These are phyloP conservation scores for Debaryomyces nepalensis DNA, from an alignment of 1,139 yeast genomes.

Conservation along the genomic window DNA sequence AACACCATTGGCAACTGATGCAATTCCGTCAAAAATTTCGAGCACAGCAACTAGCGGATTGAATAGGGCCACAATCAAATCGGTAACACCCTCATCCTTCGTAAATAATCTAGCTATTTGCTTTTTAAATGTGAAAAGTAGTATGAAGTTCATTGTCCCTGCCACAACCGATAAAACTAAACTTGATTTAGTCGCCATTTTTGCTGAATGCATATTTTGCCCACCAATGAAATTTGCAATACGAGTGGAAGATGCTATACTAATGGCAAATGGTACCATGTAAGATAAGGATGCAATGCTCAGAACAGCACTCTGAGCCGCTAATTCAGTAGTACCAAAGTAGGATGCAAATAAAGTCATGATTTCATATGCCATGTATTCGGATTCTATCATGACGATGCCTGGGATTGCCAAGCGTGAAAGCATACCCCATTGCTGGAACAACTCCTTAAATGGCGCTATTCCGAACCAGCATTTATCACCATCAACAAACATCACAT, in stretches of 20 bases:
- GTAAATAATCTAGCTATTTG: conserved; percentile 72
- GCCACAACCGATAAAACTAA: conserved; percentile 59
- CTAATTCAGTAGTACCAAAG: conserved; percentile 81
- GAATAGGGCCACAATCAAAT: conserved; percentile 52
- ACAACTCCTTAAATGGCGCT: conserved; percentile 46
- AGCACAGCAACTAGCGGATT: conserved; percentile 72
- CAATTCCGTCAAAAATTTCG: conserved; percentile 79
- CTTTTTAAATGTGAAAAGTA: conserved; percentile 55
- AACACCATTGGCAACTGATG: conserved; percentile 84
- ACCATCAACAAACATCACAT: conserved; percentile 64
- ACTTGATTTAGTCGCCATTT: conserved; percentile 67
- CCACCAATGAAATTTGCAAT: conserved; percentile 90
- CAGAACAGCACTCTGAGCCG: conserved; percentile 87
- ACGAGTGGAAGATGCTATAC: conserved; percentile 85
- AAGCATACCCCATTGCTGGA: conserved; percentile 64
- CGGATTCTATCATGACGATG: conserved; percentile 73
- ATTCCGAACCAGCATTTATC: conserved; percentile 74
- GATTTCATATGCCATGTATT: conserved; percentile 73
- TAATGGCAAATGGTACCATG: conserved; percentile 87
- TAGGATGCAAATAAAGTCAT: conserved; percentile 75
- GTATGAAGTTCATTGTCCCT: conserved; percentile 59
- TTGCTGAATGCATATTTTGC: conserved; percentile 62
- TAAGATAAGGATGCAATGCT: conserved; percentile 80
- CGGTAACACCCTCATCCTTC: conserved; percentile 65
- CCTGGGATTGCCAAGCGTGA: conserved; percentile 71